Conservation (phyloP, 345 rosid genomes). For the Melaleuca quinquenervia region DNA sequence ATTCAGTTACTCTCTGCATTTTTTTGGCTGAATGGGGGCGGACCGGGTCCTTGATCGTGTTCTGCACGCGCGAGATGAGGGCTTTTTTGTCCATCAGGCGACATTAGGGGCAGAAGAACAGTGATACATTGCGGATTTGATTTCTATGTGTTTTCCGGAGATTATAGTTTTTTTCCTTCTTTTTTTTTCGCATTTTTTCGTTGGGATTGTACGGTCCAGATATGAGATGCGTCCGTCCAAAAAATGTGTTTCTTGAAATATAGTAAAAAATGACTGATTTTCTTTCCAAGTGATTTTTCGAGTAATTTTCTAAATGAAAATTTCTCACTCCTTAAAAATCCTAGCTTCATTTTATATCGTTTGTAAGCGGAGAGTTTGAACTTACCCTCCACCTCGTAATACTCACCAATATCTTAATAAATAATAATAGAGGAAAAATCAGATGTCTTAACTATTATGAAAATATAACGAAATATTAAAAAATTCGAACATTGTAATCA, state of each 20-base stretch:
- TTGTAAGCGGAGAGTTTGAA: background rate
- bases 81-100: background rate
- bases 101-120: background rate
- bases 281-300: background rate
- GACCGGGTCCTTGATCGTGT: background rate
- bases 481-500: rapidly evolving
- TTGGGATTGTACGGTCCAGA: rapidly evolving
- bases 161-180: background rate
- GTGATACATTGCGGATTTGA: background rate
- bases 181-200: background rate
- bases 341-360: background rate
- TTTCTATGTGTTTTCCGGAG: background rate
- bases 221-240: no score
- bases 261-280: background rate
- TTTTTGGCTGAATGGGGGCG: background rate
- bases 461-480: no score
- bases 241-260: background rate
- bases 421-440: background rate
- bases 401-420: background rate
- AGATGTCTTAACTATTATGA: background rate
- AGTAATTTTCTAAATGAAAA: no score
- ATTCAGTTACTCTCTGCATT: background rate
- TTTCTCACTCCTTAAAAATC: background rate
- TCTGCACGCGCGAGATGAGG: background rate
- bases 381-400: background rate